Percentiles rank a stretch among this genome's conserved stretches.
Conservation (phyloP, 805 yeast genomes). For the Teunomyces lycoperdinae region DNA sequence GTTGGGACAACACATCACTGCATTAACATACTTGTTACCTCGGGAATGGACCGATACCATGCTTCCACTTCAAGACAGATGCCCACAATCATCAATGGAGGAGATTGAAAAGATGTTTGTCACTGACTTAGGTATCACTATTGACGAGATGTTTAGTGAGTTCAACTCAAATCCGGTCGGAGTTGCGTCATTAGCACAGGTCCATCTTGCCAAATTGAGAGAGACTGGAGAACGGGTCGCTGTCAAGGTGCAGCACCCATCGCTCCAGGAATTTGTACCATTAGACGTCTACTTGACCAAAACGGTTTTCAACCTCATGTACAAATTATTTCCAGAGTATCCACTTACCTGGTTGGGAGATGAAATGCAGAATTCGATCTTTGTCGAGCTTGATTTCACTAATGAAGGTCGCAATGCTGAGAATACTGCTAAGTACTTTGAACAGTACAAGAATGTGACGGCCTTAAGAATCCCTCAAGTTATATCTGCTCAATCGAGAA, state of each 20-base stretch:
- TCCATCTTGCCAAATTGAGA: constrained; percentile 70
- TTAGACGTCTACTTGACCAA: constrained; percentile 78
- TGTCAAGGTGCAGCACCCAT: constrained; percentile 92
- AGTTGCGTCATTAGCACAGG: constrained; percentile 95
- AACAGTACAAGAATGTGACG: constrained; percentile 52
- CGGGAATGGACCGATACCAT: constrained; percentile 93
- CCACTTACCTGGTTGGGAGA: constrained; percentile 95
- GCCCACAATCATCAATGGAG: constrained; percentile 75
- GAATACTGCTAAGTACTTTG: constrained; percentile 67
- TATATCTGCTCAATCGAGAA: constrained; percentile 60
- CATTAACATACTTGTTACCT: constrained; percentile 88
- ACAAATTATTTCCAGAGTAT: constrained; percentile 85
- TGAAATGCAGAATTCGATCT: constrained; percentile 82
- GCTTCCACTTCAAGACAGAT: constrained; percentile 87
- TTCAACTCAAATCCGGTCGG: constrained; percentile 82
- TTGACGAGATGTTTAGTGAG: constrained; percentile 63
- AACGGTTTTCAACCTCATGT: constrained; percentile 70
- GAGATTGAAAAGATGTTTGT: constrained; percentile 67
- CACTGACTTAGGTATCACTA: constrained; percentile 57
- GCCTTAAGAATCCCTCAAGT: constrained; percentile 80
- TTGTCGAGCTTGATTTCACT: constrained; percentile 84
- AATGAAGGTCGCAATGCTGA: constrained; percentile 83
- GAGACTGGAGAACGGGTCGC: constrained; percentile 73
- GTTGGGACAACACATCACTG: constrained; percentile 91
- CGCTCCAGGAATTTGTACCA: constrained; percentile 83